A percentile compares a stretch with the other conserved stretches of the same genome.
Evolutionary conservation across 2,329 filamentous ascomycete genomes (phyloP).

Genomic region (Leptographium lundbergii): DNA sequence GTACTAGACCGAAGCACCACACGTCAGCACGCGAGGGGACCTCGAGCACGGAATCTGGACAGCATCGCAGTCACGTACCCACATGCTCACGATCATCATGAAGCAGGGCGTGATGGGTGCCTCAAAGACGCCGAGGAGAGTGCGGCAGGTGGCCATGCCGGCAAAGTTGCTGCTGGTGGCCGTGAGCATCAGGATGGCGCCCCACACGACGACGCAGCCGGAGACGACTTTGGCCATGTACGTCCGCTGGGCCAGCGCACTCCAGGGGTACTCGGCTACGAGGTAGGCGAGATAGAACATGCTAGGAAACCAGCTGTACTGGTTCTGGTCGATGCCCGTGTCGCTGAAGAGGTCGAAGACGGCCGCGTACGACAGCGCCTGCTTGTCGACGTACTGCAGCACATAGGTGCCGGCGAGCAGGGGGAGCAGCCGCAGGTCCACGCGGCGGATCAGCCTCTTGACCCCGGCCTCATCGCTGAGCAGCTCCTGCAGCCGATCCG

Average conservation of each 20-base stretch:
- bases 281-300: slow-evolving; percentile 40
- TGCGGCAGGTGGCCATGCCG: slow-evolving; percentile 41
- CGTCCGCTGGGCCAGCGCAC: slow-evolving; percentile 32
- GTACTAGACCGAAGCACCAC: slow-evolving; percentile 7
- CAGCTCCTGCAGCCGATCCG: background rate
- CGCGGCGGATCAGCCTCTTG: background rate
- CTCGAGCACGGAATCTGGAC: background rate
- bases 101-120: slow-evolving; percentile 44
- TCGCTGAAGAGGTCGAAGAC: slow-evolving; percentile 53
- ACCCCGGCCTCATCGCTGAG: background rate
- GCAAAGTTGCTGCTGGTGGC: slow-evolving; percentile 40
- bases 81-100: slow-evolving; percentile 45
- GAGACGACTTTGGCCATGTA: slow-evolving; percentile 36
- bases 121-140: slow-evolving; percentile 43
- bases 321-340: slow-evolving; percentile 43
- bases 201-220: slow-evolving; percentile 25
- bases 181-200: slow-evolving; percentile 31
- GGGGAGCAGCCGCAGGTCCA: slow-evolving; percentile 1
- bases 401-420: slow-evolving; percentile 2
- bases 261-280: slow-evolving; percentile 30
- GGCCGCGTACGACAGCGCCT: slow-evolving; percentile 63
- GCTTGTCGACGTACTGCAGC: slow-evolving; percentile 30
- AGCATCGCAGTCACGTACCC: slow-evolving; percentile 12
- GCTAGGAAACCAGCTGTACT: slow-evolving; percentile 33
- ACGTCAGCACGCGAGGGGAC: no score